Base-by-base conservation (phyloP, 1,139 yeast genomes). In the Diutina ranongensis region DNA sequence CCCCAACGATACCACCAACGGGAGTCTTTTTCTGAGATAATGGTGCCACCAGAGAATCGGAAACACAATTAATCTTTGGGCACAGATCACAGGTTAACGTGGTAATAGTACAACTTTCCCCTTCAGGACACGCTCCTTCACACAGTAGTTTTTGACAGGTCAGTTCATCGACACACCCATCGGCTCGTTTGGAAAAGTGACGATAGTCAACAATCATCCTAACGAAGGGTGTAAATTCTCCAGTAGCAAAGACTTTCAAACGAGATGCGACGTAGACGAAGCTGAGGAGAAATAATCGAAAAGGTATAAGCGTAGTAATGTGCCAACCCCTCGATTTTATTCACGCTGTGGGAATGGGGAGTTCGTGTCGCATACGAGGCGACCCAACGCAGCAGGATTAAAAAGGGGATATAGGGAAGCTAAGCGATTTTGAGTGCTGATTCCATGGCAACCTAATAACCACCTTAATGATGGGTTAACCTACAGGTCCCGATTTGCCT, bases 1-100 rank as follows among this genome's bases (percentile, higher is more conserved):
- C 77, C 10, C 81, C 84, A 2, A 75, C 68, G 1, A 77, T 78
- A 25, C 85, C 85, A 4, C 85, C 88, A 0, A 78, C 78, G 2
- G 80, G 73, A 2, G 78, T 84, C 18, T 86, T 85, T 12, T 64
- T 54, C 13, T 38, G 45, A 13, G 40, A 27, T 2, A 65, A 63
- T 8, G 60, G 52, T 28, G 45, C 46, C 13, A 49, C 40, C 18
- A 54, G 45, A 5, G 52, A 41, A 5, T 47, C 46, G 19, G 46
- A 40, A 3, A 44, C 35, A 59, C 89, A 83, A 51, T 68, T 70
- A n/a, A 73, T 70, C 16, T 61, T 57, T 0, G 88, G 75, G 60
- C 94, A 83, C 47, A 63, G 48, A 9, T 58, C 46, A 56, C 89
- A 81, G 1, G 86, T 72, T 47, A 71, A 76, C 1, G 75, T 60